Evolutionary conservation across 768 basidiomycete species (phyloP).

Genomic region (Rhodotorula kratochvilovae): DNA sequence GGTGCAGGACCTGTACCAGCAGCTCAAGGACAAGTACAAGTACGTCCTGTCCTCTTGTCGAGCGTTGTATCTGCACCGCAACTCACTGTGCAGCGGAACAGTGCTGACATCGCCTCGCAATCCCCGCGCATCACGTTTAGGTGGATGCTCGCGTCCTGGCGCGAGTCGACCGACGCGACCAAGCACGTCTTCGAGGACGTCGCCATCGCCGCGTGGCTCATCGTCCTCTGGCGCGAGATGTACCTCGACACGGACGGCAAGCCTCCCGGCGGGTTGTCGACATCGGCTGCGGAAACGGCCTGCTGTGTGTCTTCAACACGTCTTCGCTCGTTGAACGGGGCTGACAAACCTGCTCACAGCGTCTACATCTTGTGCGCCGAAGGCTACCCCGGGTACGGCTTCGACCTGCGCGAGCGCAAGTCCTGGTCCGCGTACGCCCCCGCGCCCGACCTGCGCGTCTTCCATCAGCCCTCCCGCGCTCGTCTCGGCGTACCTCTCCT

Average conservation of each 20-base stretch:
- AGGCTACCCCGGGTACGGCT: conserved; percentile 76
- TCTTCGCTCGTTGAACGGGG: not conserved
- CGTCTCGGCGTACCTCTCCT: not conserved
- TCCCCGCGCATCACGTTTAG: conserved; percentile 37
- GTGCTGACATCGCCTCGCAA: conserved; percentile 10
- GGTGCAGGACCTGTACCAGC: conserved; percentile 86
- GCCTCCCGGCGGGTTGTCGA: conserved; percentile 79
- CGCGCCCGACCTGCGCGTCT: conserved; percentile 50
- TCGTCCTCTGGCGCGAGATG: conserved; percentile 80
- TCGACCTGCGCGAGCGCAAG: conserved; percentile 76
- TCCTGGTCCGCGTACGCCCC: conserved; percentile 78
- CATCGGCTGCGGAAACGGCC: conserved; percentile 89
- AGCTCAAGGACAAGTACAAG: conserved; percentile 79
- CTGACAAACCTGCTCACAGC: no score
- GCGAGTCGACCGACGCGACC: conserved; percentile 73
- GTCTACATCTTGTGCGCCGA: conserved; percentile 32
- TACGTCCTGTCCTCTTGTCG: conserved; percentile 44
- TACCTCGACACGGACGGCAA: conserved; percentile 49
- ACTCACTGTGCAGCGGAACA: not conserved
- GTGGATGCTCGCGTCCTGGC: conserved; percentile 61
- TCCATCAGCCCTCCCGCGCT: conserved; percentile 1
- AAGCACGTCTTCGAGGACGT: conserved; percentile 97
- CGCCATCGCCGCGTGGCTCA: conserved; percentile 86
- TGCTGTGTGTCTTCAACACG: conserved; percentile 56
- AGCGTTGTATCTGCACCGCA: not conserved